Evolutionary conservation across 1,284 basidiomycete species (phyloP).

Genomic region (Marasmius tenuissimus): DNA sequence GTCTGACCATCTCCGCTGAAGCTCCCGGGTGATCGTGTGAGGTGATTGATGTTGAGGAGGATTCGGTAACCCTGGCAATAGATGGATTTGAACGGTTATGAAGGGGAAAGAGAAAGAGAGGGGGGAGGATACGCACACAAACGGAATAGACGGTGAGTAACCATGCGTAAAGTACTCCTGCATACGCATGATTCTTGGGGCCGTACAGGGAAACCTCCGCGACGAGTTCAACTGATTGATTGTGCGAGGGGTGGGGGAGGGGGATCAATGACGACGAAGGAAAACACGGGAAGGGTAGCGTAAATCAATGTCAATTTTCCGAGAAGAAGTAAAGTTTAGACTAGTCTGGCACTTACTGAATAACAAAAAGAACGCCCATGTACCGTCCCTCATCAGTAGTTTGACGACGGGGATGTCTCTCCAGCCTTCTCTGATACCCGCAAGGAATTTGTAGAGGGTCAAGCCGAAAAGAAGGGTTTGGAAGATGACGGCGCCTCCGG

Average conservation of each 20-base stretch:
- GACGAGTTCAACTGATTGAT: constrained; percentile 23
- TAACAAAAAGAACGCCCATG: constrained; percentile 18
- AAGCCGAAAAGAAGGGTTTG: constrained; percentile 35
- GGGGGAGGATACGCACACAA: constrained; percentile 21
- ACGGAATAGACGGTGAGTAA: constrained; percentile 30
- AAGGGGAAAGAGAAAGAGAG: background rate
- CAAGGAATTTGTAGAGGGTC: constrained; percentile 30
- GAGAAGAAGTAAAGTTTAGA: background rate
- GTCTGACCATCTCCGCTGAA: background rate
- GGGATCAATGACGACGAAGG: background rate
- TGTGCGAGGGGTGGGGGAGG: too few species aligned
- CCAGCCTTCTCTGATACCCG: constrained; percentile 28
- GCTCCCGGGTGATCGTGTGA: constrained; percentile 3
- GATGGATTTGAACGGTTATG: background rate
- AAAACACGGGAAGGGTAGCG: background rate
- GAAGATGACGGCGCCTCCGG: constrained; percentile 30
- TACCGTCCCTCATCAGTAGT: constrained; percentile 36
- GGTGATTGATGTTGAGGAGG: constrained; percentile 31
- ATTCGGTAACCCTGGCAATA: constrained; percentile 35
- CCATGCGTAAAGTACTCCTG: constrained; percentile 33
- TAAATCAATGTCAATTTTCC: background rate
- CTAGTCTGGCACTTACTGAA: background rate
- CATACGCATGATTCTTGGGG: constrained; percentile 23
- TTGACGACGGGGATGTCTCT: constrained; percentile 27
- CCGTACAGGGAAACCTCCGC: constrained; percentile 26